A percentile compares a stretch with the other conserved stretches of the same genome.
Evolutionary conservation across 495 filamentous ascomycete species (phyloP).

Genomic region (Articulospora tetracladia): DNA sequence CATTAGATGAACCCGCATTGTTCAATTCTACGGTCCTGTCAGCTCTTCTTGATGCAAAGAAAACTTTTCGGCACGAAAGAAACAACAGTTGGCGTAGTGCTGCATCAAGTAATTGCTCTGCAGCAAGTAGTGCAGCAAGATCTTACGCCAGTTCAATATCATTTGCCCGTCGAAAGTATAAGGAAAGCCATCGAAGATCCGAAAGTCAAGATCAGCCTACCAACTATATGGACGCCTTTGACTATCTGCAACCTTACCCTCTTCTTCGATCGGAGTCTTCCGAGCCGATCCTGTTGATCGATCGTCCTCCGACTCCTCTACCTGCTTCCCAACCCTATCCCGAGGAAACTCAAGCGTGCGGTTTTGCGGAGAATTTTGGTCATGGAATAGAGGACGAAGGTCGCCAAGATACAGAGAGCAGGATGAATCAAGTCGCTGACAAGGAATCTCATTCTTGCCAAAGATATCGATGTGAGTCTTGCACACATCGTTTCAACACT

Average conservation of each 20-base stretch:
- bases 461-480: background rate
- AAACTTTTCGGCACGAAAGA: background rate
- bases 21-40: background rate
- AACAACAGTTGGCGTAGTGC: background rate
- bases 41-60: background rate
- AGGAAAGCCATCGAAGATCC: background rate
- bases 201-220: background rate
- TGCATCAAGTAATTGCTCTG: background rate
- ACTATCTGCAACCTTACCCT: too few relatives aligned
- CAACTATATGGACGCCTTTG: too few relatives aligned
- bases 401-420: background rate
- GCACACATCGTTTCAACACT: background rate
- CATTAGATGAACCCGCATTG: background rate
- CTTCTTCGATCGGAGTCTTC: too few relatives aligned
- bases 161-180: background rate
- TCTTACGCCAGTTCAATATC: background rate
- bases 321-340: too few relatives aligned
- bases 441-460: background rate
- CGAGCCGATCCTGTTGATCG: too few relatives aligned
- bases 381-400: background rate
- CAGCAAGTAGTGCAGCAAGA: background rate
- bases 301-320: too few relatives aligned
- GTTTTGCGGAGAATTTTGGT: background rate
- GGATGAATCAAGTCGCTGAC: background rate
- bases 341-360: background rate